A percentile compares a stretch with the other conserved stretches of the same genome.
Evolutionary conservation across 2,329 filamentous ascomycete genomes (phyloP).

Genomic region (Aureobasidium sp.): DNA sequence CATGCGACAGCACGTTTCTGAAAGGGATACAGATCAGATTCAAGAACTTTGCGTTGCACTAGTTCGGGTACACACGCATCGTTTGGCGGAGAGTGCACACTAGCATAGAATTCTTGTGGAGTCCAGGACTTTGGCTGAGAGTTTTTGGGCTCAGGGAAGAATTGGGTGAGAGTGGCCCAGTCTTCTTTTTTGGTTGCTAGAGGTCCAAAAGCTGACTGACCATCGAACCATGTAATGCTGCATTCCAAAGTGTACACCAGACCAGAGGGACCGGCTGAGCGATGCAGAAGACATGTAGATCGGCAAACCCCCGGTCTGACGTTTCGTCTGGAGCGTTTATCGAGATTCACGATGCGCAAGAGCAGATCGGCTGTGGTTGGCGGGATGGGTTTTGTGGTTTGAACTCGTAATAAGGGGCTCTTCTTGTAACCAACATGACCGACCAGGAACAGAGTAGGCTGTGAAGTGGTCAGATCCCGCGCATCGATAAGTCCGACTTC

Average conservation of each 20-base stretch:
- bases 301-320: background rate
- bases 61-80: conserved; percentile 20
- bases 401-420: background rate
- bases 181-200: conserved; percentile 20
- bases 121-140: conserved; percentile 31
- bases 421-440: conserved; percentile 1
- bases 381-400: background rate
- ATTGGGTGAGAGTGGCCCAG: conserved; percentile 14
- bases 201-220: conserved; percentile 26
- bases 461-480: background rate
- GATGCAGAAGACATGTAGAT: conserved; percentile 7
- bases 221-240: conserved; percentile 26
- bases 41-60: conserved; percentile 21
- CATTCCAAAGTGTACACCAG: conserved; percentile 12
- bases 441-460: background rate
- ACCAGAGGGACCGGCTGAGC: background rate
- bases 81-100: conserved; percentile 55
- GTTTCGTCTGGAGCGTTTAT: conserved; percentile 6
- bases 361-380: background rate
- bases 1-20: conserved; percentile 65
- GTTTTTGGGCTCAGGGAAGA: conserved; percentile 21
- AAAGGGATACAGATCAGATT: conserved; percentile 56
- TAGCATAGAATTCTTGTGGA: conserved; percentile 60
- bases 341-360: background rate
- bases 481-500: background rate